Percentiles rank a stretch among this genome's conserved stretches.
phyloP scores from a whole-genome alignment of 2,329 filamentous ascomycete genomes.

The Lachnellula subtilissima region DNA sequence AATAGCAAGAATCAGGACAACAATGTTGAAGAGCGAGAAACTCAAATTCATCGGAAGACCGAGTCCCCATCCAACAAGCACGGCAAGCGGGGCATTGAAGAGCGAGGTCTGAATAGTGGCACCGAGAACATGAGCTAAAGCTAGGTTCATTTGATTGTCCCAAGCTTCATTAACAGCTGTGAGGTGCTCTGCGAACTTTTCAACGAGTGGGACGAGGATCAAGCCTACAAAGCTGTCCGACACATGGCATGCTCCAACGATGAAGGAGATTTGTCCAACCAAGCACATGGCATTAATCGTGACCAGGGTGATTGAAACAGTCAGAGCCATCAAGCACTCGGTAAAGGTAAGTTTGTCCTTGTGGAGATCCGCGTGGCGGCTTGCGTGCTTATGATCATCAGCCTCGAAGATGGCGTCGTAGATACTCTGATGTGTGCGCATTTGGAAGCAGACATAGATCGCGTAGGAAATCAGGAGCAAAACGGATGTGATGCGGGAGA shows the following conservation, averaged over 20 bases:
- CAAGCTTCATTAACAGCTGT: constrained; percentile 82
- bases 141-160: constrained; percentile 79
- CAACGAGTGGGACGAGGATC: constrained; percentile 75
- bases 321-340: constrained; percentile 64
- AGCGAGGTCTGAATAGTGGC: constrained; percentile 86
- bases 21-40: constrained; percentile 83
- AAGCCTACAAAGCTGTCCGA: constrained; percentile 61
- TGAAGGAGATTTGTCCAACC: constrained; percentile 64
- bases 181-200: constrained; percentile 82
- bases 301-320: constrained; percentile 62
- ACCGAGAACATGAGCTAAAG: constrained; percentile 78
- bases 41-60: constrained; percentile 68
- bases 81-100: constrained; percentile 77
- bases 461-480: constrained; percentile 66
- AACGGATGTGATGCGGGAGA: constrained; percentile 67
- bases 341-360: constrained; percentile 70
- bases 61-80: constrained; percentile 79
- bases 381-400: constrained; percentile 64
- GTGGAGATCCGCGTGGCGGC: constrained; percentile 52
- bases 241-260: constrained; percentile 47
- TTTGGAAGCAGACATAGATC: constrained; percentile 67
- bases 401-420: constrained; percentile 68
- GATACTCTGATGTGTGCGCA: constrained; percentile 70
- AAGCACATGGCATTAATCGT: constrained; percentile 69
- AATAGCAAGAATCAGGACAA: constrained; percentile 76